Evolutionary conservation across 306 rosid genomes (phyloP).

Genomic region (Albizia julibrissin): DNA sequence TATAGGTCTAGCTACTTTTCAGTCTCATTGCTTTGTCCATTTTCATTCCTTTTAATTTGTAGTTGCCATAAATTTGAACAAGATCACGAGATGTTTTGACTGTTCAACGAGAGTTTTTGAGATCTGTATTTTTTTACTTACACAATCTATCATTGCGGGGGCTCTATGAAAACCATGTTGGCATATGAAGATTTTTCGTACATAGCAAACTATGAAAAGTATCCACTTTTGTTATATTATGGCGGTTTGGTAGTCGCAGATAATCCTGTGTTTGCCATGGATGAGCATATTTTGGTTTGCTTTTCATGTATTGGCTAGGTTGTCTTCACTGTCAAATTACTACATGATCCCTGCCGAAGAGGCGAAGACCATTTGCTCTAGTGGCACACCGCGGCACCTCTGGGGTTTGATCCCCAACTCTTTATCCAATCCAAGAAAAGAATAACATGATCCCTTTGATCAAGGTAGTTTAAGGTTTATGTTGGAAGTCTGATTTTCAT

Average conservation of each 20-base stretch:
- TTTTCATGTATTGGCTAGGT: not conserved
- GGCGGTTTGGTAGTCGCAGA: not conserved
- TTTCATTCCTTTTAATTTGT: conserved; percentile 30
- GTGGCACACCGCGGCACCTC: too few species aligned
- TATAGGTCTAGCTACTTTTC: conserved; percentile 36
- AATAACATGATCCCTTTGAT: not conserved
- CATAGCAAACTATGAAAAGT: not conserved
- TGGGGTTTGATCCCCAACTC: too few species aligned
- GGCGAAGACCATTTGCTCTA: too few species aligned
- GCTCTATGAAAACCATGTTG: not conserved
- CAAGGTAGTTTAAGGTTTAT: not conserved
- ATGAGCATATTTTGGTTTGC: not conserved
- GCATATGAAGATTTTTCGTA: not conserved
- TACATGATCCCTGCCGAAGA: not conserved
- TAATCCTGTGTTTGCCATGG: not conserved
- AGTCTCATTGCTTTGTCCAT: conserved; percentile 33
- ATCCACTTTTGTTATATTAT: not conserved
- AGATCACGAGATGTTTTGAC: conserved; percentile 29
- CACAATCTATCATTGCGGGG: not conserved
- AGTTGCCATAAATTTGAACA: conserved; percentile 46
- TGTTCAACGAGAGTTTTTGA: conserved; percentile 25
- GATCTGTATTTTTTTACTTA: conserved; percentile 10
- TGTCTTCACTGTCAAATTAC: not conserved
- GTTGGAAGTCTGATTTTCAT: not conserved
- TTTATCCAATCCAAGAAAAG: too few species aligned